A percentile compares a stretch with the other conserved stretches of the same genome.
Conservation (phyloP, 768 basidiomycete genomes). For the Boletus sp. region DNA sequence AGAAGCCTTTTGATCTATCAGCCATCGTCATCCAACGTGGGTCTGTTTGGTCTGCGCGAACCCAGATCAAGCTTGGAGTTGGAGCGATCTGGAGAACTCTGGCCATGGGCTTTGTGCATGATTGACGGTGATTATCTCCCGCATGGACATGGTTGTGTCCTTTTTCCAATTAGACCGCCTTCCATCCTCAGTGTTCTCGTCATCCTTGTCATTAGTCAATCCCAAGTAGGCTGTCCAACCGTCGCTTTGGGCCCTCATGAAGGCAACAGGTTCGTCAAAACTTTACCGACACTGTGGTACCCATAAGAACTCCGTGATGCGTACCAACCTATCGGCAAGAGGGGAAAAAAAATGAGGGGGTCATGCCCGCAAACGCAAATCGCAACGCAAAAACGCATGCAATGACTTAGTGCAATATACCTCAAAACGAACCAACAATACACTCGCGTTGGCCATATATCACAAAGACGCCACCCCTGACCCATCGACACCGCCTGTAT, state of each 20-base stretch:
- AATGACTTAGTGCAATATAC: slow-evolving; percentile 12
- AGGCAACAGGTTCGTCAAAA: slow-evolving; percentile 6
- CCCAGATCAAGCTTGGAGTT: slow-evolving; percentile 5
- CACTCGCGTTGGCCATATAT: slow-evolving; percentile 6
- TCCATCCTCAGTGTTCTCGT: slow-evolving; percentile 6
- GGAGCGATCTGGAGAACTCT: slow-evolving; percentile 3
- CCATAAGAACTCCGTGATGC: slow-evolving; percentile 9
- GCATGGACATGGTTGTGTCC: slow-evolving; percentile 9
- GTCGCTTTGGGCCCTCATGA: slow-evolving; percentile 4
- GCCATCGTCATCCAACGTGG: not conserved
- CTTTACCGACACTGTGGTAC: slow-evolving; percentile 17
- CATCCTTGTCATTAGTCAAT: slow-evolving; percentile 1
- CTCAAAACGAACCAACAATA: slow-evolving; percentile 11
- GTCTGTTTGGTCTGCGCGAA: slow-evolving; percentile 1
- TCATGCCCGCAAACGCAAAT: slow-evolving; percentile 8
- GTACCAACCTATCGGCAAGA: slow-evolving; percentile 2
- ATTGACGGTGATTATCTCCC: slow-evolving; percentile 25
- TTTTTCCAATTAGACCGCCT: not conserved
- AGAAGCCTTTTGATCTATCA: slow-evolving; percentile 2
- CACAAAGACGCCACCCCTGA: slow-evolving; percentile 18
- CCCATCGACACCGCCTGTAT: not conserved
- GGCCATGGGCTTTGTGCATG: slow-evolving; percentile 5
- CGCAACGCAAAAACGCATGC: slow-evolving; percentile 6
- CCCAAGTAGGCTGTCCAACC: slow-evolving; percentile 3
- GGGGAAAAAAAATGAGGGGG: not conserved